Conservation (phyloP, 129 eudicot genomes). For the Artemisia argyi region DNA sequence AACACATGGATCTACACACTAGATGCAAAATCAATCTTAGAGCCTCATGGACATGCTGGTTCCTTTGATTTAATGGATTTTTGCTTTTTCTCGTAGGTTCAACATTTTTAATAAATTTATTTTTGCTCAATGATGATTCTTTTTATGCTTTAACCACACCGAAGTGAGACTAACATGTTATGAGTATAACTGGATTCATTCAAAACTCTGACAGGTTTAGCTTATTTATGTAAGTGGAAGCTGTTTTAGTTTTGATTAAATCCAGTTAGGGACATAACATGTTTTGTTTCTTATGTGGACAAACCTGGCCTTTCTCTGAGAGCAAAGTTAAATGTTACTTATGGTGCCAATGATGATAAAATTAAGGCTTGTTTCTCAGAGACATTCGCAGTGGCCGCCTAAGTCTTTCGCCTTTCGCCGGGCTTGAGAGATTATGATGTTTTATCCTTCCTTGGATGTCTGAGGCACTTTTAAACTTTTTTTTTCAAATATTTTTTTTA, state of each 20-base stretch:
- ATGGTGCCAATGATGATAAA: too few relatives aligned
- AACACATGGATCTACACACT: slow-evolving; percentile 34
- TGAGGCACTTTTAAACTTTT: too few relatives aligned
- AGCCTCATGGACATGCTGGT: slow-evolving; percentile 78
- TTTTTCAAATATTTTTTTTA: too few relatives aligned
- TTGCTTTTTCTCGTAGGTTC: slow-evolving; percentile 87
- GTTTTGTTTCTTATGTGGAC: slow-evolving; percentile 60
- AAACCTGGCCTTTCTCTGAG: slow-evolving; percentile 78
- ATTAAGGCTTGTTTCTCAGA: slow-evolving; percentile 69
- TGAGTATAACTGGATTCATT: background rate
- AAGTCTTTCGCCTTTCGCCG: background rate
- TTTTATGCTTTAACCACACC: slow-evolving; percentile 96
- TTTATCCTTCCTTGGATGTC: too few relatives aligned
- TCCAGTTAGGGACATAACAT: slow-evolving; percentile 19
- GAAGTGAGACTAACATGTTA: slow-evolving; percentile 42
- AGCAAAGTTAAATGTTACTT: slow-evolving; percentile 24
- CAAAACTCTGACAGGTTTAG: background rate
- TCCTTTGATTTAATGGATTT: slow-evolving; percentile 45
- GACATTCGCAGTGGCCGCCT: slow-evolving; percentile 70
- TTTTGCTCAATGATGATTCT: slow-evolving; percentile 81
- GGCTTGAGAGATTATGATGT: too few relatives aligned
- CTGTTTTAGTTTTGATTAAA: slow-evolving; percentile 20
- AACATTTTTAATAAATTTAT: slow-evolving; percentile 21
- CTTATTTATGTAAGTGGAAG: slow-evolving; percentile 6
- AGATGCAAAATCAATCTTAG: slow-evolving; percentile 56